These are phyloP conservation scores for Microthlaspi erraticum DNA, from an alignment of 345 rosid species.

Conservation along the genomic window DNA sequence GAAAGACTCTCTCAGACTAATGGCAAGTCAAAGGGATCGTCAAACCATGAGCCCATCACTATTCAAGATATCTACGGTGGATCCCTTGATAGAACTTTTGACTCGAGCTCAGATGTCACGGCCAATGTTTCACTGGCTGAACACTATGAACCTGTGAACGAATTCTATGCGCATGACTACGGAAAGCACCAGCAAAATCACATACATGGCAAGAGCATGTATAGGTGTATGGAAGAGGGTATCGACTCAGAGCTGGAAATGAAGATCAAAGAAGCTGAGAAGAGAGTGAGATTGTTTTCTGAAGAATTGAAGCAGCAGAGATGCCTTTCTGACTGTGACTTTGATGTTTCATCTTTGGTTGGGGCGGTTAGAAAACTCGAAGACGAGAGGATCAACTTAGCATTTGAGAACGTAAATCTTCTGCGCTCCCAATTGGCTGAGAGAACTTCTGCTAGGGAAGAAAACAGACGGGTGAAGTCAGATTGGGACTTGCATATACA, in stretches of 20 bases:
- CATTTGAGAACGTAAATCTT: conserved; percentile 71
- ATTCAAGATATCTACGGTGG: conserved; percentile 77
- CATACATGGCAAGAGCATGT: conserved; percentile 39
- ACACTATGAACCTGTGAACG: conserved; percentile 50
- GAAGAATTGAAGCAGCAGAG: conserved; percentile 70
- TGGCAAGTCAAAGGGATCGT: conserved; percentile 55
- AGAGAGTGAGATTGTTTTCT: conserved; percentile 69
- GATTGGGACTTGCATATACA: conserved; percentile 62
- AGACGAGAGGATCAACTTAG: conserved; percentile 77
- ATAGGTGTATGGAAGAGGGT: conserved; percentile 52
- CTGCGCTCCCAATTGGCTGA: conserved; percentile 66
- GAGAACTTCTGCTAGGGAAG: conserved; percentile 69
- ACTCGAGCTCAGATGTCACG: conserved; percentile 50
- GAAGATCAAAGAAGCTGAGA: conserved; percentile 74
- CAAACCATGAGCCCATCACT: conserved; percentile 70
- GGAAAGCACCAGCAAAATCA: conserved; percentile 45
- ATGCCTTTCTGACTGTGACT: conserved; percentile 56
- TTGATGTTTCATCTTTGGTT: conserved; percentile 68
- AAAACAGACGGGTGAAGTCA: conserved; percentile 55
- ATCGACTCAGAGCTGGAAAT: conserved; percentile 59
- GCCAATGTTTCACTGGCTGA: conserved; percentile 53
- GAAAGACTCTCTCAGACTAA: conserved; percentile 77
- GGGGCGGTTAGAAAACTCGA: conserved; percentile 59
- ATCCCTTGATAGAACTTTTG: conserved; percentile 52
- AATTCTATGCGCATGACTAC: conserved; percentile 44